phyloP scores from a whole-genome alignment of 768 basidiomycete species.

The Suillus cothurnatus region DNA sequence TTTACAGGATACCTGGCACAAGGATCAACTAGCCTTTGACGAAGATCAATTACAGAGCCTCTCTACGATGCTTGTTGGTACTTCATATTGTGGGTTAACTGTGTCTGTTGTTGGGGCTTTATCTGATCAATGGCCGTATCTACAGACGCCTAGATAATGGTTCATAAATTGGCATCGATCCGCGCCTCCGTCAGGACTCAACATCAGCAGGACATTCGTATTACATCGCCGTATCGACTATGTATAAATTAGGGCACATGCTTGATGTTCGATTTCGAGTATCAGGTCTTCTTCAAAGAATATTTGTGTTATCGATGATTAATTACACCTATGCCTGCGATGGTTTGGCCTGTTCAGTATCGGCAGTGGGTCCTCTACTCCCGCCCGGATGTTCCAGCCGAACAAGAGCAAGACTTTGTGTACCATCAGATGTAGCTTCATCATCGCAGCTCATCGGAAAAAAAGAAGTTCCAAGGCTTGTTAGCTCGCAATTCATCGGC shows the following conservation, averaged over 20 bases:
- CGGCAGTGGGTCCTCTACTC: not conserved
- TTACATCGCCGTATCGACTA: slow-evolving; percentile 8
- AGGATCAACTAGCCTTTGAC: slow-evolving; percentile 83
- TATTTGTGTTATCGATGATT: slow-evolving; percentile 3
- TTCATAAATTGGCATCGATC: slow-evolving; percentile 13
- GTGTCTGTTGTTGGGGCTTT: slow-evolving; percentile 6
- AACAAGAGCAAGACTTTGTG: not conserved
- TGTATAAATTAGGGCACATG: slow-evolving; percentile 10
- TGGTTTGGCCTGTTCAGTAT: not conserved
- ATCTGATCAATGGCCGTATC: slow-evolving; percentile 23
- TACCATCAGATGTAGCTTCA: not conserved
- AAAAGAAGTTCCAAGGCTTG: not conserved
- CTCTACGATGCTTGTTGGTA: slow-evolving; percentile 87
- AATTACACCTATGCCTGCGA: slow-evolving; percentile 2
- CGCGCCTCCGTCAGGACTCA: slow-evolving; percentile 3
- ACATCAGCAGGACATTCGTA: slow-evolving; percentile 5
- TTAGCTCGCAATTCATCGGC: not conserved
- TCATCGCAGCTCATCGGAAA: not conserved
- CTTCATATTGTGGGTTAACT: slow-evolving; percentile 72
- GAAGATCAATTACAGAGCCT: slow-evolving; percentile 89
- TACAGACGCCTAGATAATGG: slow-evolving; percentile 26
- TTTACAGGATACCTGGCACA: slow-evolving; percentile 85
- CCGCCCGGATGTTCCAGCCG: not conserved
- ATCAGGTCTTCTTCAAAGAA: not conserved
- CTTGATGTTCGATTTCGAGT: slow-evolving; percentile 3